These are phyloP conservation scores for Candida anutae DNA, from an alignment of 1,139 yeast genomes.

Conservation along the genomic window DNA sequence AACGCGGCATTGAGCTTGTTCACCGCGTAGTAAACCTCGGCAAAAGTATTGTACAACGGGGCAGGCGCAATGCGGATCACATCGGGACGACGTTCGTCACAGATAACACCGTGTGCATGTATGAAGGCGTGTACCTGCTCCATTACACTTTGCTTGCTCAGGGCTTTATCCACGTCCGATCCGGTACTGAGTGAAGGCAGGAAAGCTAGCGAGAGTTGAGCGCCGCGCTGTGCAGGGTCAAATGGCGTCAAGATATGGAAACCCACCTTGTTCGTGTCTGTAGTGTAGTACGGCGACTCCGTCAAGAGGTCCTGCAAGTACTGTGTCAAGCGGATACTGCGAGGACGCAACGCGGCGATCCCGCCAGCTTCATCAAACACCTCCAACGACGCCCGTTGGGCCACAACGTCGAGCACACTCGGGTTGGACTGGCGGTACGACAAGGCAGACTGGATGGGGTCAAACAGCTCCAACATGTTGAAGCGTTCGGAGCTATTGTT, in stretches of 20 bases:
- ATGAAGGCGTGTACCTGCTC: slow-evolving; percentile 46
- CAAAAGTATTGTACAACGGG: slow-evolving; percentile 73
- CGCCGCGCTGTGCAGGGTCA: slow-evolving; percentile 55
- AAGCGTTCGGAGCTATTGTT: slow-evolving; percentile 64
- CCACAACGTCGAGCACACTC: slow-evolving; percentile 72
- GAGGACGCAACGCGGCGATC: slow-evolving; percentile 43
- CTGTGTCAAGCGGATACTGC: slow-evolving; percentile 52
- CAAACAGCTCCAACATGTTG: slow-evolving; percentile 70
- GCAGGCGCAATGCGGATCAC: slow-evolving; percentile 81
- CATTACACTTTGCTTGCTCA: too few species aligned
- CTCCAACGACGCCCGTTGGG: slow-evolving; percentile 60
- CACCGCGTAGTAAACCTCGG: slow-evolving; percentile 48
- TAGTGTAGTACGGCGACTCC: slow-evolving; percentile 34
- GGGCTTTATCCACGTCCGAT: too few species aligned
- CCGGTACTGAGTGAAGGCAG: slow-evolving; percentile 38
- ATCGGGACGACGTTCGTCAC: slow-evolving; percentile 85
- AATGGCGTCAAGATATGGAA: slow-evolving; percentile 72
- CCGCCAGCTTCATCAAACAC: slow-evolving; percentile 61
- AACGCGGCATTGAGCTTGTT: slow-evolving; percentile 35
- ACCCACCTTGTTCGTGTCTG: slow-evolving; percentile 14
- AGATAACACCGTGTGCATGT: slow-evolving; percentile 55
- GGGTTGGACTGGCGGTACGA: slow-evolving; percentile 94
- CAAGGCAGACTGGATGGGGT: slow-evolving; percentile 74
- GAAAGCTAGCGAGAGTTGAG: slow-evolving; percentile 72
- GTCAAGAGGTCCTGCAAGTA: slow-evolving; percentile 44